Base-by-base conservation (phyloP, 306 rosid species). In the apple (Malus domestica) region DNA sequence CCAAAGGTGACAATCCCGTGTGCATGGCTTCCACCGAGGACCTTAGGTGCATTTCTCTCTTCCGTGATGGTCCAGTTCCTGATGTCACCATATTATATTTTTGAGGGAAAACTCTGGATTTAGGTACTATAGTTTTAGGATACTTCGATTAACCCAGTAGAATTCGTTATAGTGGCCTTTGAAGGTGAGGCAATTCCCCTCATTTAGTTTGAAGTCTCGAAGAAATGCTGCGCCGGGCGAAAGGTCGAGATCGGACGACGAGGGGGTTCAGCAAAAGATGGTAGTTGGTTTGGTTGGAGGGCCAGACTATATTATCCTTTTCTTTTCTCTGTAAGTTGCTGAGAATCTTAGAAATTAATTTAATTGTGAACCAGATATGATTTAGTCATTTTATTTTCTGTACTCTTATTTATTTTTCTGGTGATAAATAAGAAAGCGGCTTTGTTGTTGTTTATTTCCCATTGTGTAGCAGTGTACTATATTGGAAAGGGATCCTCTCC, bases 51-150 rank as follows among this genome's bases (percentile, higher is more conserved):
- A 83, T 77, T 76, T 78, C 80, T 73, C 72, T 73, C 85, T 81
- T 83, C 83, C 72, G 75, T 81, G 76, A 51, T 61, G 86, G 78
- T 71, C 86, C 84, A 79, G 77, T 84, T 82, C 87, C 87, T 79
- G 81, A 75, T 77, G 78, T 83, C 84, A 69, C 61, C 65, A 65
- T 67, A n/a, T 81, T 81, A 70, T 51, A n/a, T 44, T 25, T 30
- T 80, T 74, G 68, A 51, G 81, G 89, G 93, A 83, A 79, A 90
- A 92, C 89, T 84, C 86, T 80, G 84, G 86, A 86, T 78, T 62
- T 87, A 82, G 88, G 82, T 84, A 68, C 44, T 70, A 67, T 84
- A 92, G 86, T 80, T 81, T 77, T 91, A 89, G 93, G 88, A 83
- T 84, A 78, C 80, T 51, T 77, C 83, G 76, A 76, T 83, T 84